Conservation (phyloP, 148 eudicot species). For the Gaultheria prostrata region DNA sequence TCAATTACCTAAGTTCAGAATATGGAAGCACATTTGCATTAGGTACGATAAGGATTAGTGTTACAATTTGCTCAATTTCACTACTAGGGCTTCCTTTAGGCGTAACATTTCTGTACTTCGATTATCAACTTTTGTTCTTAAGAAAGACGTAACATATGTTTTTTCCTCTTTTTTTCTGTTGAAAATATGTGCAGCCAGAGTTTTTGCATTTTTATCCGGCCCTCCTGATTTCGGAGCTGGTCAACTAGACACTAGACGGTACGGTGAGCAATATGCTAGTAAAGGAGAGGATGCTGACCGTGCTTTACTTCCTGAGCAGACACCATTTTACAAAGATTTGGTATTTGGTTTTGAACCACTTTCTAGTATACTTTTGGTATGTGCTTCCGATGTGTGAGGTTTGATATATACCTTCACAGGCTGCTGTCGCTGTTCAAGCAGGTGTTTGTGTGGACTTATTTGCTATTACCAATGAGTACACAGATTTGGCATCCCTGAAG, state of each 20-base stretch:
- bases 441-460: conserved; percentile 98
- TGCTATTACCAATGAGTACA: conserved; percentile 97
- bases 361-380: conserved; percentile 1
- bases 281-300: conserved; percentile 99
- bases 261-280: conserved; percentile 99
- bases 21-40: conserved; percentile 92
- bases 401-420: conserved; percentile 70
- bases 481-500: conserved; percentile 93
- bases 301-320: conserved; percentile 98
- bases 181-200: conserved; percentile 61
- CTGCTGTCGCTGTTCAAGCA: conserved; percentile 98
- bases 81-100: not conserved
- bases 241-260: conserved; percentile 88
- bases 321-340: conserved; percentile 93
- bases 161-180: not conserved
- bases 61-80: not conserved
- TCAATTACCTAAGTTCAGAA: conserved; percentile 88
- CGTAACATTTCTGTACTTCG: not conserved
- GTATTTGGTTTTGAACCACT: conserved; percentile 36
- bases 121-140: not conserved
- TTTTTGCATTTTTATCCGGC: conserved; percentile 95
- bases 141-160: conserved; percentile 11
- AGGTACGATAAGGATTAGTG: conserved; percentile 39
- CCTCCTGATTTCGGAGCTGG: conserved; percentile 98
- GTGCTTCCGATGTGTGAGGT: conserved; percentile 17